Percentiles rank a stretch among this genome's conserved stretches.
These are phyloP conservation scores for Lachnellula suecica DNA, from an alignment of 2,329 filamentous ascomycete species.

Conservation along the genomic window DNA sequence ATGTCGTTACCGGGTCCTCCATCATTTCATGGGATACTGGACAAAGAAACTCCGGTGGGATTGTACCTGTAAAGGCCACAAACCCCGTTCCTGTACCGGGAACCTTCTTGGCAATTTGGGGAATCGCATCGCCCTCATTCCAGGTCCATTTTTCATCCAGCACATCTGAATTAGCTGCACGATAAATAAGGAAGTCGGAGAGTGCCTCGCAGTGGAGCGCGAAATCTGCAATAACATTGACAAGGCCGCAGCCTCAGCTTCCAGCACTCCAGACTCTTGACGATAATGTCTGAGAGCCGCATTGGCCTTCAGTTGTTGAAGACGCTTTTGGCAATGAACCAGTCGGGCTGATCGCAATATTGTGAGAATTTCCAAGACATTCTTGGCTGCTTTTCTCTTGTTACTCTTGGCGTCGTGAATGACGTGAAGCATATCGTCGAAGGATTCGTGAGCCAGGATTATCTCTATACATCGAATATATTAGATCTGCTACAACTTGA, in stretches of 20 bases:
- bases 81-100: no score
- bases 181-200: conserved; percentile 1
- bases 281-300: not conserved
- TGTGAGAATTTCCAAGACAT: not conserved
- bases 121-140: not conserved
- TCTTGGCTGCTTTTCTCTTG: not conserved
- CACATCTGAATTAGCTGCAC: not conserved
- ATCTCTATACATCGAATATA: no score
- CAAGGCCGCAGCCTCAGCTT: not conserved
- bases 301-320: not conserved
- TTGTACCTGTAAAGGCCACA: no score
- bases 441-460: not conserved
- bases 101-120: not conserved
- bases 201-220: not conserved
- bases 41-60: not conserved
- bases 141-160: conserved; percentile 1
- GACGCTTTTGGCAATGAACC: not conserved
- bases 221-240: not conserved
- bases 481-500: not conserved
- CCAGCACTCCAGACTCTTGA: not conserved
- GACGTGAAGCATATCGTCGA: not conserved
- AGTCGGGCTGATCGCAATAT: not conserved
- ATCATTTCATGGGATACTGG: conserved; percentile 1
- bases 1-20: conserved; percentile 2
- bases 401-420: not conserved